These are phyloP conservation scores for Pestalotiopsis sp. DNA, from an alignment of 2,329 filamentous ascomycete genomes.

Conservation along the genomic window DNA sequence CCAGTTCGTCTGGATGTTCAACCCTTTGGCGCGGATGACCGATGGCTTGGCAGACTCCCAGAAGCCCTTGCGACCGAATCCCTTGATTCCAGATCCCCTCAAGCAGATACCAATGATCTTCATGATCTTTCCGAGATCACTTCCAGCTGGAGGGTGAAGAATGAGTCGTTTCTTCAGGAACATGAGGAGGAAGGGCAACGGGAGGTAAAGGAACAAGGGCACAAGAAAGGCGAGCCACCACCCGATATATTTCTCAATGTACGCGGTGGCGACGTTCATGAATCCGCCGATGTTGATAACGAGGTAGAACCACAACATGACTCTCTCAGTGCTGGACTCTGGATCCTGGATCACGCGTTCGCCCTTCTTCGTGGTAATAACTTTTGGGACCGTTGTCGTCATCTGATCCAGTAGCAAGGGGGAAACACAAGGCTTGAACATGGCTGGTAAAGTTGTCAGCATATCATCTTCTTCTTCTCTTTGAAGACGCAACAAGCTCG, in stretches of 20 bases:
- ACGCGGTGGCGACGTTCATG: conserved; percentile 51
- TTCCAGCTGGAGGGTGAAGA: conserved; percentile 45
- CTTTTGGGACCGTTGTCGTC: conserved; percentile 52
- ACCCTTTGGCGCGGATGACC: conserved; percentile 44
- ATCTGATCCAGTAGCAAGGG: conserved; percentile 69
- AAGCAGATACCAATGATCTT: conserved; percentile 39
- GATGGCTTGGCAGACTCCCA: conserved; percentile 62
- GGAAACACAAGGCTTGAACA: conserved; percentile 74
- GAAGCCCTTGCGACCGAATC: conserved; percentile 46
- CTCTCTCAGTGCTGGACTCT: conserved; percentile 61
- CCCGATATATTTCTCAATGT: conserved; percentile 51
- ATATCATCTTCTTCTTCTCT: background rate
- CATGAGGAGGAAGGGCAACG: conserved; percentile 41
- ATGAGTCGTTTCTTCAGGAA: conserved; percentile 42
- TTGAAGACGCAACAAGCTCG: background rate
- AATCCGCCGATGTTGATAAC: conserved; percentile 56
- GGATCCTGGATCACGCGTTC: conserved; percentile 70
- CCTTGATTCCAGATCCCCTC: conserved; percentile 37
- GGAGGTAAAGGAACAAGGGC: conserved; percentile 43
- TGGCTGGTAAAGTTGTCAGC: conserved; percentile 22
- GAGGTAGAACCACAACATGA: conserved; percentile 66
- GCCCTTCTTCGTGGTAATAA: conserved; percentile 52
- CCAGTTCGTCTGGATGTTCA: conserved; percentile 43
- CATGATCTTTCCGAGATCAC: conserved; percentile 44
- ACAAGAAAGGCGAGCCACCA: conserved; percentile 50